phyloP scores from a whole-genome alignment of 108 stramenopile genomes.

The Nitzschia putrida region DNA sequence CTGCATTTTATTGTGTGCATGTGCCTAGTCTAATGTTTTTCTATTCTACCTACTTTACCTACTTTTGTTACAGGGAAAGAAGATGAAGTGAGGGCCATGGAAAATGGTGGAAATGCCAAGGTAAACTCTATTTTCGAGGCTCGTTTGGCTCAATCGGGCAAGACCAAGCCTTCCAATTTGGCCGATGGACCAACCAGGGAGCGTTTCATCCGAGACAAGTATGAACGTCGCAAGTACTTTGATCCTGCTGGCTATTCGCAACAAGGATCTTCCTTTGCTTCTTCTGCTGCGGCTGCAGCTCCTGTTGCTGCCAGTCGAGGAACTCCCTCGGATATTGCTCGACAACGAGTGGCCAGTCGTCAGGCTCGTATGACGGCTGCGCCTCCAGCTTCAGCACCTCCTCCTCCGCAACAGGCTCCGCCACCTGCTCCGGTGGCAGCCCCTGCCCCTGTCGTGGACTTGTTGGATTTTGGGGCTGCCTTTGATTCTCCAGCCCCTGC shows the following conservation, averaged over 20 bases:
- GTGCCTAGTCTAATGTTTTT: not conserved
- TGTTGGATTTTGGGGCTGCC: conserved; percentile 31
- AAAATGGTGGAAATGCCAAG: conserved; percentile 88
- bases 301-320: conserved; percentile 35
- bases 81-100: conserved; percentile 87
- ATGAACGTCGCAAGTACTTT: conserved; percentile 88
- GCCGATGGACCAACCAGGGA: conserved; percentile 79
- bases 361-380: conserved; percentile 39
- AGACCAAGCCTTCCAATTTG: conserved; percentile 60
- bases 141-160: conserved; percentile 48
- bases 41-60: conserved; percentile 1
- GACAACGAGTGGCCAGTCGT: conserved; percentile 66
- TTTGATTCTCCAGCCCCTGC: conserved; percentile 24
- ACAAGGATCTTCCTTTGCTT: not conserved
- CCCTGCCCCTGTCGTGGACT: conserved; percentile 38
- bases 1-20: not conserved
- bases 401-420: conserved; percentile 4
- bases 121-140: conserved; percentile 89
- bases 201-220: conserved; percentile 90
- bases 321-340: conserved; percentile 78
- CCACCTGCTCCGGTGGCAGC: conserved; percentile 34
- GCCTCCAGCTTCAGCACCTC: conserved; percentile 1
- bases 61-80: conserved; percentile 72
- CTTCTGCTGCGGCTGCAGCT: conserved; percentile 21
- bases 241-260: conserved; percentile 52